Percentiles rank a stretch among this genome's conserved stretches.
These are phyloP conservation scores for Scalesia atractyloides DNA, from an alignment of 129 eudicot species.

Conservation along the genomic window DNA sequence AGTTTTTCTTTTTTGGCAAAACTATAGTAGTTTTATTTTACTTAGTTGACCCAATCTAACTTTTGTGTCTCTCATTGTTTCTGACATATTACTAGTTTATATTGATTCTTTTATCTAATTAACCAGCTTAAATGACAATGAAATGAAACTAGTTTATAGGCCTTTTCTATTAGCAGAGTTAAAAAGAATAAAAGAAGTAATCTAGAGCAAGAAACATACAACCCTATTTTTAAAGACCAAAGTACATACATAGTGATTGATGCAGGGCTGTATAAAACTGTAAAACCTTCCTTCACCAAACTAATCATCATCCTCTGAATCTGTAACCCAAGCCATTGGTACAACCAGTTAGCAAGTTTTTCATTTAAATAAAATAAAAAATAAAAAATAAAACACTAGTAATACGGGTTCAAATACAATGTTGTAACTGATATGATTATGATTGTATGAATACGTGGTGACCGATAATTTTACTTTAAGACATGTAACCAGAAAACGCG, in stretches of 20 bases:
- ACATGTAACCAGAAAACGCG: neutral
- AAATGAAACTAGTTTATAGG: conserved; percentile 20
- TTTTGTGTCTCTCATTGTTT: no score
- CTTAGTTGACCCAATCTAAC: no score
- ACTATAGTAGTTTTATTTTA: no score
- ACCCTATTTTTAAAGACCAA: conserved; percentile 33
- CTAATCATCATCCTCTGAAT: conserved; percentile 84
- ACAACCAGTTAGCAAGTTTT: conserved; percentile 2
- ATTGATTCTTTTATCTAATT: no score
- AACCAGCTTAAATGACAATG: neutral
- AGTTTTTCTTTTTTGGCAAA: no score
- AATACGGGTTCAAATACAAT: no score
- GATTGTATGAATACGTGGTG: no score
- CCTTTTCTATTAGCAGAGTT: conserved; percentile 33
- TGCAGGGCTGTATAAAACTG: conserved; percentile 34
- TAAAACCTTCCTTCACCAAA: conserved; percentile 35
- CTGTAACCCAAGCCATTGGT: conserved; percentile 36
- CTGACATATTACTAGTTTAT: no score
- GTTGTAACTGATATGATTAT: neutral
- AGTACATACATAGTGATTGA: conserved; percentile 30
- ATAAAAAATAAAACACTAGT: no score
- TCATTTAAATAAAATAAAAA: neutral
- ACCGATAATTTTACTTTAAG: neutral
- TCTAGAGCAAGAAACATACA: conserved; percentile 21
- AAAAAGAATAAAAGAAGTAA: conserved; percentile 26